Evolutionary conservation across 2,329 filamentous ascomycete genomes (phyloP).

Genomic region (Monosporascus ibericus): DNA sequence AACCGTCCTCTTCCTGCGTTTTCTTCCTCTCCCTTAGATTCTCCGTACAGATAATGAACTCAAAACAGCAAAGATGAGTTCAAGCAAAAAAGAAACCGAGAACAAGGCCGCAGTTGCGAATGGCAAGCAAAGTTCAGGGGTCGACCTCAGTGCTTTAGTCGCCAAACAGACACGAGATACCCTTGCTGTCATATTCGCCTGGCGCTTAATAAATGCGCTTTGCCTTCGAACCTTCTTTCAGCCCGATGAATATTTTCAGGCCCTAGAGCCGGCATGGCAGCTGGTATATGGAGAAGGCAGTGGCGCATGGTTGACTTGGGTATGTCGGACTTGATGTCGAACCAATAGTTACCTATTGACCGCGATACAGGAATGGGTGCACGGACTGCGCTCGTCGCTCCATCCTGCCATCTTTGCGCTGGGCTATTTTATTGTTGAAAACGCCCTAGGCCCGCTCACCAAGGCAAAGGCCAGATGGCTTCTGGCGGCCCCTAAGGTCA

Average conservation of each 20-base stretch:
- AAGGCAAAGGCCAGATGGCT: slow-evolving; percentile 59
- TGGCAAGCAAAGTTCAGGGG: slow-evolving; percentile 3
- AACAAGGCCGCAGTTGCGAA: slow-evolving; percentile 5
- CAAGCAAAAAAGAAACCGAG: slow-evolving; percentile 15
- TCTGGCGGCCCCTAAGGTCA: slow-evolving; percentile 63
- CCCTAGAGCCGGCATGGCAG: slow-evolving; percentile 89
- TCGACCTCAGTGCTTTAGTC: slow-evolving; percentile 15
- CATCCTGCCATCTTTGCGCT: slow-evolving; percentile 83
- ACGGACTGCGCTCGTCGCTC: slow-evolving; percentile 80
- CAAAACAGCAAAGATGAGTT: slow-evolving; percentile 9
- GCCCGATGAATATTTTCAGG: slow-evolving; percentile 96
- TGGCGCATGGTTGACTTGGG: slow-evolving; percentile 95
- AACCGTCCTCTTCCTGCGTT: not conserved
- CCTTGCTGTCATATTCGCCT: slow-evolving; percentile 45
- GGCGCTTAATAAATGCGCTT: slow-evolving; percentile 76
- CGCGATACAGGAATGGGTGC: slow-evolving; percentile 75
- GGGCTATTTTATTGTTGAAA: slow-evolving; percentile 60
- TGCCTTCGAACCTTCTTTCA: slow-evolving; percentile 88
- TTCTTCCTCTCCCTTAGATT: not conserved
- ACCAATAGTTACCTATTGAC: slow-evolving; percentile 6
- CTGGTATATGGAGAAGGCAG: slow-evolving; percentile 71
- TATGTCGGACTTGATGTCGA: slow-evolving; percentile 35
- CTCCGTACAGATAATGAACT: slow-evolving; percentile 4
- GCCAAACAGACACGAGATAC: slow-evolving; percentile 28
- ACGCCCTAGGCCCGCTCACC: slow-evolving; percentile 45